Base-by-base conservation (phyloP, 2,329 filamentous ascomycete species). In the Capronia epimyces region DNA sequence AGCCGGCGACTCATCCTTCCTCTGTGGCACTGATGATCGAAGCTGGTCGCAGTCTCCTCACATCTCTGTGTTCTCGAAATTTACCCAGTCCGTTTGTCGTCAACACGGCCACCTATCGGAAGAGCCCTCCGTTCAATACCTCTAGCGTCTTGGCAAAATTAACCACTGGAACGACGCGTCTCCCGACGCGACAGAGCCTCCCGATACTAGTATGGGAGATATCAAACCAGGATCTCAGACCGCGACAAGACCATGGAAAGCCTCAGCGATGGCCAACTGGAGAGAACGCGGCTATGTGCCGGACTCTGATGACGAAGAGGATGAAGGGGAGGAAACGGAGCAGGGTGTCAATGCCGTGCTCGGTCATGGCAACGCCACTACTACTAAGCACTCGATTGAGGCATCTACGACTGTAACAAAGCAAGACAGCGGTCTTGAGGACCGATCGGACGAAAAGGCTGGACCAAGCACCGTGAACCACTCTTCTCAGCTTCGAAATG, bases 271-370 rank as follows among this genome's bases (percentile, higher is more conserved):
- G 60, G 53, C 53, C 34, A 50, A 65, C 68, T 77, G 74, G 74
- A 70, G 70, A 63, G 67, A 71, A 63, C 69, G 70, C 65, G 74
- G 74, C 46, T 77, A 70, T 68, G 74, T 77, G 55, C 71, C 72
- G 54, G 74, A 76, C 63, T 76, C 74, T 37, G 74, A 77, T 39
- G 73, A 76, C 36, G 73, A 76, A 53, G 65, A 64, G 25, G 70
- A 72, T 16, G 71, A 71, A 42, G 70, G 69, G 42, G 67, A 67
- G 43, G 71, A 71, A 42, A 70, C 69, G 42, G 67, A 67, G 43
- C 64, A 69, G 40, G 69, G 71, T 22, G 68, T 63, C 41, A 63
- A 69, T 50, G 60, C 63, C 16, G 20, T 56, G 7, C 58, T 51
- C 31, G 55, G 31, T 34, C 24, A 39, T 37, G 48, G 8, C 43